Base-by-base conservation (phyloP, 495 filamentous ascomycete genomes). In the Acidiella bohemica region DNA sequence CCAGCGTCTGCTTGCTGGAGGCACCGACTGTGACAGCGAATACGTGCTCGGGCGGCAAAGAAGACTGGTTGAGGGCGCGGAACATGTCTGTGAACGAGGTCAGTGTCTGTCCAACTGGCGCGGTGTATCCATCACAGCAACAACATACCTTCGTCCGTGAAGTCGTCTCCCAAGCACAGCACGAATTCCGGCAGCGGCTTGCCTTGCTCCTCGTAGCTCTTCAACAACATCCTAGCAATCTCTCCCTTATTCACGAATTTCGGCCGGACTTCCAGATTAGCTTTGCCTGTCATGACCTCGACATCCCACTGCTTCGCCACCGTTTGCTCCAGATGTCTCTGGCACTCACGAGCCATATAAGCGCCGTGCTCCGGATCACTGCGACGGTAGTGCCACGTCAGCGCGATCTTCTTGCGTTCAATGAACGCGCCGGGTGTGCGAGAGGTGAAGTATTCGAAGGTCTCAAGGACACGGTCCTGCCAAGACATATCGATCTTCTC, bases 361-460 rank as follows among this genome's bases (percentile, higher is more conserved):
- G 71, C 59, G 12, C 81, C 90, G 39, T 81, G 78, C 46, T 88
- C 82, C 1, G 80, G 81, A 48, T 93, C 86, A 18, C 84, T 82
- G 4, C 79, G 75, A 30, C 90, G 85, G 53, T 94, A 97, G 54
- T 97, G 90, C 92, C 90, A 97, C 6, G 88, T 95, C 39, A 96
- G 59, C 8, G 90, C 86, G 46, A 87, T 82, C 16, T 80, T 75
- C 62, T 97, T 97, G 27, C 76, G 75, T 56, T 97, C 90, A 41
- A 93, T 85, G 53, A 87, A 90, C 2, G 86, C 84, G 11, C 80
- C 79, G 79, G 79, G 80, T 0, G 83, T 87, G 38, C 69, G 72
- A 57, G 88, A 81, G 1, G 83, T 90, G 54, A 82, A 93, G 44
- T 79, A 74, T 50, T 81, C 70, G 66, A 93, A 95, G 2, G 84